phyloP scores from a whole-genome alignment of 345 rosid species.

The Durio zibethinus region DNA sequence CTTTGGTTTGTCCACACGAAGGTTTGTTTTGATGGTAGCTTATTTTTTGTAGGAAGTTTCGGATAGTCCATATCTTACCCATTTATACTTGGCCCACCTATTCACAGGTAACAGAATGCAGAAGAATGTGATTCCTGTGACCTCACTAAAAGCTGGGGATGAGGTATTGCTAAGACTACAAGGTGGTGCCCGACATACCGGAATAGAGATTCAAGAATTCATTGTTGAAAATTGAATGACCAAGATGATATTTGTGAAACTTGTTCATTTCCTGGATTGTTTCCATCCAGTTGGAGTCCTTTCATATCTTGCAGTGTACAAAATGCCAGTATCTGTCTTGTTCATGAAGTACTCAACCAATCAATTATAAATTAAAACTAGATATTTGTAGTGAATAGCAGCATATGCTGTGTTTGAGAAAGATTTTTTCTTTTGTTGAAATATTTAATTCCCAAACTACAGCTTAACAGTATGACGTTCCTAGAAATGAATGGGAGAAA shows the following conservation, averaged over 20 bases:
- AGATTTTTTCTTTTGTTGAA: too few species aligned
- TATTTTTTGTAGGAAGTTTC: conserved; percentile 8
- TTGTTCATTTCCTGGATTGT: background rate
- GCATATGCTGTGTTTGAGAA: too few species aligned
- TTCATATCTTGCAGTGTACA: background rate
- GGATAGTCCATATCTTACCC: background rate
- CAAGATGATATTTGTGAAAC: background rate
- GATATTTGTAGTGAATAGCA: background rate
- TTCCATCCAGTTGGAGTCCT: background rate
- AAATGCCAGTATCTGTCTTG: background rate
- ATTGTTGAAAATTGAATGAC: conserved; percentile 61
- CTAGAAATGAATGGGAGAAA: too few species aligned
- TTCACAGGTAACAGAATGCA: conserved; percentile 39
- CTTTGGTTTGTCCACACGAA: conserved; percentile 54
- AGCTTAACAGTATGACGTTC: too few species aligned
- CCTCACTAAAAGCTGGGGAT: conserved; percentile 66
- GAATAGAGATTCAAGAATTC: conserved; percentile 82
- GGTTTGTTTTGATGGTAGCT: conserved; percentile 29
- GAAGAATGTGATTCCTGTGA: conserved; percentile 54
- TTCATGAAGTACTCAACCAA: background rate
- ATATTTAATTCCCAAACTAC: too few species aligned
- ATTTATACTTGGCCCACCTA: background rate
- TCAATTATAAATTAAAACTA: too few species aligned
- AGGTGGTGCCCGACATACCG: conserved; percentile 85
- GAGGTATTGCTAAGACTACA: conserved; percentile 56